A percentile compares a stretch with the other conserved stretches of the same genome.
phyloP scores from a whole-genome alignment of 306 rosid species.

The Herpetospermum pedunculosum region DNA sequence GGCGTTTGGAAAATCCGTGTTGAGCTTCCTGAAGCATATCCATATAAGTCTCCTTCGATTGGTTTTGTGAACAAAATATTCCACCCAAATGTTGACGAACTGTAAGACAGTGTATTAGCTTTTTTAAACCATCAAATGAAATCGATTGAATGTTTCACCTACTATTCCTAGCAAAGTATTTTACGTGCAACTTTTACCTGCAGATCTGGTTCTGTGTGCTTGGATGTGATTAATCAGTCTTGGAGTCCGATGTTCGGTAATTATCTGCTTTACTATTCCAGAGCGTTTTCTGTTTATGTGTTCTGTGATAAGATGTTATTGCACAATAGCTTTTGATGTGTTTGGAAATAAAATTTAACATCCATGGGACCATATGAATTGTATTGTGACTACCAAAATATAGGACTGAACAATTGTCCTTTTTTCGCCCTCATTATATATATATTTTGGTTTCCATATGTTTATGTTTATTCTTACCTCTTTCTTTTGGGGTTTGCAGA shows the following conservation, averaged over 20 bases:
- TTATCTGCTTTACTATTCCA: neutral
- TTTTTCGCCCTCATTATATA: neutral
- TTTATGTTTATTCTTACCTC: neutral
- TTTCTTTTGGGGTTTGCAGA: conserved; percentile 32
- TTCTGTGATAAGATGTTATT: neutral
- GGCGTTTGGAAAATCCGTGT: conserved; percentile 96
- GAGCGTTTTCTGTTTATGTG: neutral
- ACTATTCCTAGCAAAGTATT: neutral
- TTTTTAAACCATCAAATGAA: neutral
- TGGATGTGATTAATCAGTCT: conserved; percentile 96
- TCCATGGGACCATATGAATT: neutral
- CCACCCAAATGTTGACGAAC: conserved; percentile 96
- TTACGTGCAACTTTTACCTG: conserved; percentile 14
- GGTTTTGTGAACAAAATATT: conserved; percentile 94
- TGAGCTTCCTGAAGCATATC: conserved; percentile 99
- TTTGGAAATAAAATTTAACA: neutral
- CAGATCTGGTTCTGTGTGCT: conserved; percentile 99
- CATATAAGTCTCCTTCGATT: conserved; percentile 92
- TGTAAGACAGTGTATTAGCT: conserved; percentile 37
- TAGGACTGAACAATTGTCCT: neutral
- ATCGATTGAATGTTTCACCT: neutral
- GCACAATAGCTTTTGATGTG: neutral
- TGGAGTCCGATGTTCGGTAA: conserved; percentile 99
- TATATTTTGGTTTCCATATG: neutral
- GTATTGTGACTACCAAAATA: neutral